Conservation (phyloP, 2,329 filamentous ascomycete species). For the Botrytis fabae region DNA sequence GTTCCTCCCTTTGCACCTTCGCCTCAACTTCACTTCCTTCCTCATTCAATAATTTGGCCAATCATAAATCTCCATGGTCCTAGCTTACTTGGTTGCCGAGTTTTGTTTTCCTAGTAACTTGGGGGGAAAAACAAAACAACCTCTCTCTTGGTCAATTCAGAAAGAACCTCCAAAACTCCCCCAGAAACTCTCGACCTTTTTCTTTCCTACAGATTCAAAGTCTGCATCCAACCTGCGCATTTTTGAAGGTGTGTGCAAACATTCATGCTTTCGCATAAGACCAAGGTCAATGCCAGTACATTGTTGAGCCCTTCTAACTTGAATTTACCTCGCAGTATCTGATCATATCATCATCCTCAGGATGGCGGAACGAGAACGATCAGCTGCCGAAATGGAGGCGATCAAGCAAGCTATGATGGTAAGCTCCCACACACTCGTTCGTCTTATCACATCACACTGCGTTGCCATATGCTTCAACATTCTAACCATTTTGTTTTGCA, state of each 20-base stretch:
- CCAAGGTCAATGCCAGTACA: not conserved
- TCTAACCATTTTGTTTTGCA: conserved; percentile 19
- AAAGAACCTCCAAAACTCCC: not conserved
- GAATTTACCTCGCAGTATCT: not conserved
- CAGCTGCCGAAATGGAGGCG: conserved; percentile 4
- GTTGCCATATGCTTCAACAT: not conserved
- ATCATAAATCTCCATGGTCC: not conserved
- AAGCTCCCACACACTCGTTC: not conserved
- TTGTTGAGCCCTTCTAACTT: not conserved
- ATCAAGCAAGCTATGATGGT: conserved; percentile 38
- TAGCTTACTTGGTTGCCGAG: conserved; percentile 6
- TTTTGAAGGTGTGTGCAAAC: not conserved
- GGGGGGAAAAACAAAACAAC: not conserved
- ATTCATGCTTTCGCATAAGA: not conserved
- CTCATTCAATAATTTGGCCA: not conserved
- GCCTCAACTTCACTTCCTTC: conserved; percentile 5
- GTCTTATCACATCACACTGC: not conserved
- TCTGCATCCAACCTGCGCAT: not conserved
- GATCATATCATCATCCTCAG: not conserved
- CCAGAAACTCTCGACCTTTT: not conserved
- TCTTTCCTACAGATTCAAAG: not conserved
- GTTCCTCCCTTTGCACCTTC: not conserved
- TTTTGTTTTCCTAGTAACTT: not conserved
- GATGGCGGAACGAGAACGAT: conserved; percentile 9
- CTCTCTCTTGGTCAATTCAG: not conserved